Evolutionary conservation across 805 yeast genomes (phyloP), one percentile per base, ranked within the genome.

Genomic region (Wickerhamiella kazuoi): DNA sequence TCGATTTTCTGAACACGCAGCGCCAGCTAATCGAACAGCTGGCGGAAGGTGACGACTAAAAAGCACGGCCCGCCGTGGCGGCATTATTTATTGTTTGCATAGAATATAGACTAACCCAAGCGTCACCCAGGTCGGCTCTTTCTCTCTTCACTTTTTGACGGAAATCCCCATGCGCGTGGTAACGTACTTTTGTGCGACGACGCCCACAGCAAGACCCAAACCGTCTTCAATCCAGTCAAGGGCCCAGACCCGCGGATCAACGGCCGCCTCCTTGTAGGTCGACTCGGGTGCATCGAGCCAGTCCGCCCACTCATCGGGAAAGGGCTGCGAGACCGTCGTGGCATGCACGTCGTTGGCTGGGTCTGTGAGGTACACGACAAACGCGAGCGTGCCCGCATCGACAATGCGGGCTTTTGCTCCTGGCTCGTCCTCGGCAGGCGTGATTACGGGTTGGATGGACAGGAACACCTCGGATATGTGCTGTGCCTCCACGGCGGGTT

Each of bases 251-350:
- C 77, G 64, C n/a, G 87, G 86, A 50, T 79, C 84, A 13, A 76
- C 67, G 8, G 65, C 74, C 42, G 72, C 73, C 4, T 57, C 57
- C 18, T 46, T 51, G 32, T 55, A 55, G 17, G 52, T 57, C 4
- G 51, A 51, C 24, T 48, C 51, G 21, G 49, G 47, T 24, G 51
- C 71, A 44, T 72, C 76, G n/a, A 87, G 66, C 98, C 98, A 90
- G n/a, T 71, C 63, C 8, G 84, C 77, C 98, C 98, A 90, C 53
- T 72, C 76, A 35, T 71, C 55, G 9, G 98, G 97, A 64, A 83
- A 79, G 5, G 94, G 74, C 58, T 90, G 98, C 0, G 97, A 80
- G 48, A 77, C 75, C 37, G 82, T 76, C 21, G 73, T 67, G 34
- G 82, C 69, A 6, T 76, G 69, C 45, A 90, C 72, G 46, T 74